Evolutionary conservation across 768 basidiomycete genomes (phyloP), one percentile per base, ranked within the genome.

Genomic region (Kwoniella heveanensis): DNA sequence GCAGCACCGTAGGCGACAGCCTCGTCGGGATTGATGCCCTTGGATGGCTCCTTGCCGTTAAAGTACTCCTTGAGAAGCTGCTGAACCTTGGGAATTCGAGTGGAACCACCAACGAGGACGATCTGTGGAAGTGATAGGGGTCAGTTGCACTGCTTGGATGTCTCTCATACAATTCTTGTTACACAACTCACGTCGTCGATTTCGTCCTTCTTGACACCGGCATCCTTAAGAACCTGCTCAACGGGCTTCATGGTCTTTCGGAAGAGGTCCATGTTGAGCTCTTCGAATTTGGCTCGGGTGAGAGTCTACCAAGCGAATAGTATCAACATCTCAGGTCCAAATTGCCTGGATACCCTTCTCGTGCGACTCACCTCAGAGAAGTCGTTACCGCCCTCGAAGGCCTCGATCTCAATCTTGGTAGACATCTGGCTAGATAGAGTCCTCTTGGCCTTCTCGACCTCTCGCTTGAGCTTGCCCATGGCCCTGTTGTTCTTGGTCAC

Each of bases 221-320:
- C 90, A 77, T 98, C 95, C 88, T 96, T 96, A 73, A 98, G 84
- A 22, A 98, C 95, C 82, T 97, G 95, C 82, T 97, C 94, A 66
- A 98, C 95, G 67, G 95, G 95, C 85, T 94, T 94, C 91, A 98
- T 92, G 32, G 95, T 99, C 87, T 95, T 95, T 77, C 95, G 86
- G 90, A 99, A 99, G 56, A 98, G 87, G 76, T 99, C 95, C 84
- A 96, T 89, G 87, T 95, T 96, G 70, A 97, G 85, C 81, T 98
- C 94, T 81, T 98, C 95, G 79, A 99, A 98, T 83, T 96, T 98
- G 83, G 95, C 95, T 58, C 95, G 88, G 57, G 95, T 98, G 30
- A 98, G 86, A 36, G 76, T 76, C 70, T 71, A 46, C 7, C 21
- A 37, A 15, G 19, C 19, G 37, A 32, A n/a, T n/a, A n/a, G n/a